Evolutionary conservation across 257 asterid genomes (phyloP).

Genomic region (Solanum etuberosum): DNA sequence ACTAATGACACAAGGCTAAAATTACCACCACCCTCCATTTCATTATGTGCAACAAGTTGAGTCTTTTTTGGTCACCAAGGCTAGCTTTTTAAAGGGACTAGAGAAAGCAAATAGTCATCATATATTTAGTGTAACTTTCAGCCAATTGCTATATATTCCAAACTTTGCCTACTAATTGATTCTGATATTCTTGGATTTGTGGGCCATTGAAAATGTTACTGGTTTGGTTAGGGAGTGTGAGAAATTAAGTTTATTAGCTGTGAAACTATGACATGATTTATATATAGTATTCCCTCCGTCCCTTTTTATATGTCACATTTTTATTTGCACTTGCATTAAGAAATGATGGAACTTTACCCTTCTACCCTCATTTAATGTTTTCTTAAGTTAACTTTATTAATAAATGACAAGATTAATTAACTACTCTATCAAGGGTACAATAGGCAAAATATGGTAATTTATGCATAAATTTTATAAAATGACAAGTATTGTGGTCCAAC

Average conservation of each 20-base stretch:
- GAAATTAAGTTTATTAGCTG: not conserved
- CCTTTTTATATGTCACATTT: too few species aligned
- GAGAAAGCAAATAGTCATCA: not conserved
- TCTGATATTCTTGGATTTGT: constrained; percentile 2
- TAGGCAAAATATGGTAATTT: too few species aligned
- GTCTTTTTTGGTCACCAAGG: not conserved
- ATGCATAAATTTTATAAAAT: too few species aligned
- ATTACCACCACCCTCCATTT: constrained; percentile 16
- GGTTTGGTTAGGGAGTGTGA: not conserved
- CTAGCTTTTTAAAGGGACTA: not conserved
- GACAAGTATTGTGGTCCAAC: too few species aligned
- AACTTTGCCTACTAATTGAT: not conserved
- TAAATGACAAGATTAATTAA: too few species aligned
- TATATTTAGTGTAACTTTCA: not conserved
- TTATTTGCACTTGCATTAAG: too few species aligned
- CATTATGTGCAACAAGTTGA: not conserved
- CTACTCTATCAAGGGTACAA: too few species aligned
- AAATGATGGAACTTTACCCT: too few species aligned
- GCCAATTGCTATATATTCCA: not conserved
- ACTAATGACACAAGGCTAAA: constrained; percentile 32
- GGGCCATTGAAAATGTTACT: not conserved
- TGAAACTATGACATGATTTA: not conserved
- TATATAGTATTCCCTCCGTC: too few species aligned
- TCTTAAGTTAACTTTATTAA: too few species aligned
- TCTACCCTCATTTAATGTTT: too few species aligned